A percentile compares a stretch with the other conserved stretches of the same genome.
Conservation (phyloP, 2,329 filamentous ascomycete species). For the Pezicula radicicola region DNA sequence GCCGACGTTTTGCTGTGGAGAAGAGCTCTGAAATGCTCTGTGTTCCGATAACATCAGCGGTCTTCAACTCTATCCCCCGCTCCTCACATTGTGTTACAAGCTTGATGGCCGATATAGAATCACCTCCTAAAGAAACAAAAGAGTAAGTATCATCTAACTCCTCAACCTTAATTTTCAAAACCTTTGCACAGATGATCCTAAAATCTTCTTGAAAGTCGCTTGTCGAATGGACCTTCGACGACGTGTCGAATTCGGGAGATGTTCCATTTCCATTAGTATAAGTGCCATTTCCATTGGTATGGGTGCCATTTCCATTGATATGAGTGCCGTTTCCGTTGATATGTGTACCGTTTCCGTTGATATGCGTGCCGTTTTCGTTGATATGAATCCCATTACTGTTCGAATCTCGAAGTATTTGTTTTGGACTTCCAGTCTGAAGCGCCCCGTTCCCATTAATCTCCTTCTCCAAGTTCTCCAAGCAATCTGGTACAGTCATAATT, state of each 20-base stretch:
- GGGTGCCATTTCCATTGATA: background rate
- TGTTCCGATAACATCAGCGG: background rate
- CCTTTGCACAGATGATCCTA: background rate
- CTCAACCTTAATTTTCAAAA: background rate
- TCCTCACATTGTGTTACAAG: slow-evolving; percentile 1
- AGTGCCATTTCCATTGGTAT: background rate
- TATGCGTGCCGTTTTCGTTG: background rate
- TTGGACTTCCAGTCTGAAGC: background rate
- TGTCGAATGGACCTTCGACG: background rate
- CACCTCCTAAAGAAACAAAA: slow-evolving; percentile 2
- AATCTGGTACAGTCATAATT: background rate
- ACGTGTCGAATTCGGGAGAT: background rate
- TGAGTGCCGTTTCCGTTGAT: background rate
- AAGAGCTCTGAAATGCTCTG: slow-evolving; percentile 1
- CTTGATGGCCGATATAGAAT: slow-evolving; percentile 1
- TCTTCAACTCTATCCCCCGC: background rate
- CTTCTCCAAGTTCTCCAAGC: background rate
- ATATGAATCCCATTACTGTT: background rate
- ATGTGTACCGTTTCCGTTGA: background rate
- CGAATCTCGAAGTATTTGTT: background rate
- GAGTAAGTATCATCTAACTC: background rate
- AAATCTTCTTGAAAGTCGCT: background rate
- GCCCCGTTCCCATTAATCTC: background rate
- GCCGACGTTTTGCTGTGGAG: background rate
- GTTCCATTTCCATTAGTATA: background rate